Evolutionary conservation across 768 basidiomycete species (phyloP).

Genomic region (Lactarius vividus): DNA sequence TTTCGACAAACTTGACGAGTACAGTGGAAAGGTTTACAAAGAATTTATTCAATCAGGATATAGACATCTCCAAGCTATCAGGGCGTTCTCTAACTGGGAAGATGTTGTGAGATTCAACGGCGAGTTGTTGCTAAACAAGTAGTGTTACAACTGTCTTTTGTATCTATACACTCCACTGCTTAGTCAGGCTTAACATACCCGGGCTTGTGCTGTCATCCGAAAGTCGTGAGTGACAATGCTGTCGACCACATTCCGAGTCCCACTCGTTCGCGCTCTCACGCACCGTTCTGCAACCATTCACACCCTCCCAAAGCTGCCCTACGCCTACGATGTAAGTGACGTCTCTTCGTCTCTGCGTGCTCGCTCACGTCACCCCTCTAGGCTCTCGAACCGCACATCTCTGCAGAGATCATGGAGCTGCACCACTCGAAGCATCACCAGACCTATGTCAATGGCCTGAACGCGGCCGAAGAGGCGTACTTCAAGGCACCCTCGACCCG

Average conservation of each 20-base stretch:
- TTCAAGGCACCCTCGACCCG: conserved; percentile 60
- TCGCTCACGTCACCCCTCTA: conserved; percentile 29
- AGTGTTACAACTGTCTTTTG: no score
- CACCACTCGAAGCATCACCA: conserved; percentile 93
- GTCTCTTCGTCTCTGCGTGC: conserved; percentile 20
- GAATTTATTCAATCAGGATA: no score
- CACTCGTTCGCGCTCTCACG: conserved; percentile 46
- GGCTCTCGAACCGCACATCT: conserved; percentile 93
- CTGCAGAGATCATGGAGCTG: conserved; percentile 87
- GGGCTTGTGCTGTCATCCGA: neutral
- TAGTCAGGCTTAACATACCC: no score
- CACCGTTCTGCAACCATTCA: conserved; percentile 49
- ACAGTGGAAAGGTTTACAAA: no score
- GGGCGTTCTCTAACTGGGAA: no score
- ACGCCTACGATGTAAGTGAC: conserved; percentile 65
- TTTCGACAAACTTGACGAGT: no score
- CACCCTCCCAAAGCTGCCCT: conserved; percentile 77
- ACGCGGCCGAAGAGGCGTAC: conserved; percentile 88
- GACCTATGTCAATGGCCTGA: conserved; percentile 92
- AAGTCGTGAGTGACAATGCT: neutral
- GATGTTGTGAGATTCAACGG: no score
- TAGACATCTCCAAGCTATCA: no score
- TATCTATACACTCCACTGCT: no score
- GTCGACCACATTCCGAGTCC: conserved; percentile 39
- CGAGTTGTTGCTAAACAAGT: no score